Conservation (phyloP, 768 basidiomycete genomes). For the Tricholoma saponaceum region DNA sequence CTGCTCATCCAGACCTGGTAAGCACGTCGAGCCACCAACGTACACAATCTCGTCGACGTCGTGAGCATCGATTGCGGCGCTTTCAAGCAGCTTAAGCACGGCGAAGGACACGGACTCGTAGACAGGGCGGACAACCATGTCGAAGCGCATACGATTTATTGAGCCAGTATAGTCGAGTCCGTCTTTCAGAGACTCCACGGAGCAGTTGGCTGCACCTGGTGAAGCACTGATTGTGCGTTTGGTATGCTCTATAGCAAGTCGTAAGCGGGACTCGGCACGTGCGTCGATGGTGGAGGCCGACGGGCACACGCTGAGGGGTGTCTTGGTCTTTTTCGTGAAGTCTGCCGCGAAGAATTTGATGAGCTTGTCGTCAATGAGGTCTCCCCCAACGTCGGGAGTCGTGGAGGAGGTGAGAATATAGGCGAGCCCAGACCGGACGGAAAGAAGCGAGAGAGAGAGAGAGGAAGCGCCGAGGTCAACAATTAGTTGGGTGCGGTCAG, state of each 20-base stretch:
- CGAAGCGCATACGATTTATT: constrained; percentile 55
- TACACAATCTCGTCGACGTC: constrained; percentile 79
- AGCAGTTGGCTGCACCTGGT: constrained; percentile 83
- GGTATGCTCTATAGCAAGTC: constrained; percentile 89
- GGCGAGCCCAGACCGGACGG: constrained; percentile 71
- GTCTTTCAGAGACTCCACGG: constrained; percentile 92
- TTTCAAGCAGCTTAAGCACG: constrained; percentile 48
- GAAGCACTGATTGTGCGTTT: constrained; percentile 90
- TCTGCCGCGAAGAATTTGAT: constrained; percentile 93
- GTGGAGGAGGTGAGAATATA: constrained; percentile 54
- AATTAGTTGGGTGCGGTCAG: constrained; percentile 74
- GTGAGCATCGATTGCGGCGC: constrained; percentile 53
- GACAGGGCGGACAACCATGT: constrained; percentile 56
- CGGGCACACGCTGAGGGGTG: constrained; percentile 60
- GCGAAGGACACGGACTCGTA: constrained; percentile 54
- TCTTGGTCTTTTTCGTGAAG: constrained; percentile 94
- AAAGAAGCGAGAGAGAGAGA: constrained; percentile 63
- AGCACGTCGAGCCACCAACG: constrained; percentile 68
- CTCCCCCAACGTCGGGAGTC: constrained; percentile 52
- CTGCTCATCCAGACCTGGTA: constrained; percentile 72
- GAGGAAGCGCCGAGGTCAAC: constrained; percentile 81
- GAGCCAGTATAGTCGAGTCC: constrained; percentile 78
- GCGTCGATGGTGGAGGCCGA: constrained; percentile 56
- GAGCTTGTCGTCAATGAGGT: constrained; percentile 75
- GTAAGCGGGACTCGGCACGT: constrained; percentile 90